phyloP scores from a whole-genome alignment of 257 asterid genomes.

The Verbascum thapsus region DNA sequence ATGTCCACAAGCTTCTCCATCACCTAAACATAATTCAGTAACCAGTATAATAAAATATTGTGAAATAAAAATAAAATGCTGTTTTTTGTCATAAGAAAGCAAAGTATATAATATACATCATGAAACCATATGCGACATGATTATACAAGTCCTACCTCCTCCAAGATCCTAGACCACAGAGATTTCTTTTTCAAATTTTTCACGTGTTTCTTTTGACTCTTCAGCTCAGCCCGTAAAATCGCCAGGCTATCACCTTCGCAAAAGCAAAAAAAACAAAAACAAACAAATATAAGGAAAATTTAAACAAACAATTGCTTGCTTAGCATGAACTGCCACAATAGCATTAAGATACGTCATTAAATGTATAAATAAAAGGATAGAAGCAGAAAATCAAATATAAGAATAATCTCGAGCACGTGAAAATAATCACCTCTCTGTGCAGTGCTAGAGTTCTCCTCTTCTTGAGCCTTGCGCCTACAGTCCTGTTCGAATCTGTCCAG shows the following conservation, averaged over 20 bases:
- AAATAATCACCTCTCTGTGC: slow-evolving; percentile 57
- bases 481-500: slow-evolving; percentile 94
- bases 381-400: too few species aligned
- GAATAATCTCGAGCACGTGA: neutral
- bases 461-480: slow-evolving; percentile 79
- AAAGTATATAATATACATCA: neutral
- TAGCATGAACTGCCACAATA: too few species aligned
- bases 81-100: neutral
- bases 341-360: too few species aligned
- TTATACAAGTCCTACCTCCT: slow-evolving; percentile 47
- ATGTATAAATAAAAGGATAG: too few species aligned
- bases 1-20: slow-evolving; percentile 72
- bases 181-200: slow-evolving; percentile 69
- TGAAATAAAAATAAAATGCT: too few species aligned
- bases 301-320: too few species aligned
- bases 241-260: slow-evolving; percentile 57
- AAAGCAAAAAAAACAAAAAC: too few species aligned
- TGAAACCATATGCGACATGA: neutral
- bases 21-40: slow-evolving; percentile 38
- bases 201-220: slow-evolving; percentile 63
- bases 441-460: slow-evolving; percentile 64
- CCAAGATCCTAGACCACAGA: slow-evolving; percentile 70
- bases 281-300: too few species aligned
- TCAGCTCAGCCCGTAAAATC: slow-evolving; percentile 62
- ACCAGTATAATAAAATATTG: neutral